These are phyloP conservation scores for Silene noctiflora DNA, from an alignment of 179 eudicot species.

Conservation along the genomic window DNA sequence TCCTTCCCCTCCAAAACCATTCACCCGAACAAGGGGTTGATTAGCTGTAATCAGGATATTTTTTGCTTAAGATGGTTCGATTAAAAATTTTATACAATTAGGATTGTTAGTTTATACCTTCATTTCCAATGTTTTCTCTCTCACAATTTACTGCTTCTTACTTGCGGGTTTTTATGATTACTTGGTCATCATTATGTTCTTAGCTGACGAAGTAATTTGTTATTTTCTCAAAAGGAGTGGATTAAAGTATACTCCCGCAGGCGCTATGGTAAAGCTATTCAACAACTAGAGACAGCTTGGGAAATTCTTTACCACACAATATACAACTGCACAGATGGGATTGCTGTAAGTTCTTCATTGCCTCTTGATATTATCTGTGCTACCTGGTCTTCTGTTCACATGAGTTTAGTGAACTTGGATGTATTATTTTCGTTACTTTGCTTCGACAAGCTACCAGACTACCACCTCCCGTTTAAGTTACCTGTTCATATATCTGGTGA, in stretches of 20 bases:
- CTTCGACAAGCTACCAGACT: background rate
- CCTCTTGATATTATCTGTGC: constrained; percentile 4
- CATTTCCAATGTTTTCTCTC: background rate
- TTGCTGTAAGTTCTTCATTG: constrained; percentile 63
- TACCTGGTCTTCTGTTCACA: background rate
- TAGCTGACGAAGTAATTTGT: constrained; percentile 19
- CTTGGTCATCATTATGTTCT: background rate
- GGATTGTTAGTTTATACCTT: background rate
- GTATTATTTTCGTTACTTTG: background rate
- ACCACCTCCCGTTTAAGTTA: background rate
- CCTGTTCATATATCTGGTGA: too few species aligned
- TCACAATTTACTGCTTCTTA: background rate
- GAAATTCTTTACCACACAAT: constrained; percentile 71
- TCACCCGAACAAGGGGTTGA: too few species aligned
- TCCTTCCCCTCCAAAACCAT: too few species aligned
- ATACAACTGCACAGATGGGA: constrained; percentile 92
- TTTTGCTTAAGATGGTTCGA: background rate
- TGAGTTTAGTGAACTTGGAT: background rate
- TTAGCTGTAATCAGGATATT: too few species aligned
- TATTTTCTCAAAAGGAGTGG: constrained; percentile 64
- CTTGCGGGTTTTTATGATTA: background rate
- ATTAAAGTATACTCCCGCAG: constrained; percentile 66
- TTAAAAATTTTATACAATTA: background rate
- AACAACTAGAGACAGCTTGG: constrained; percentile 84
- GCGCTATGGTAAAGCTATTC: constrained; percentile 77